Evolutionary conservation across 208 protist species (phyloP), one percentile per base, ranked within the genome.

Genomic region (Trypanosomatidae sp.): DNA sequence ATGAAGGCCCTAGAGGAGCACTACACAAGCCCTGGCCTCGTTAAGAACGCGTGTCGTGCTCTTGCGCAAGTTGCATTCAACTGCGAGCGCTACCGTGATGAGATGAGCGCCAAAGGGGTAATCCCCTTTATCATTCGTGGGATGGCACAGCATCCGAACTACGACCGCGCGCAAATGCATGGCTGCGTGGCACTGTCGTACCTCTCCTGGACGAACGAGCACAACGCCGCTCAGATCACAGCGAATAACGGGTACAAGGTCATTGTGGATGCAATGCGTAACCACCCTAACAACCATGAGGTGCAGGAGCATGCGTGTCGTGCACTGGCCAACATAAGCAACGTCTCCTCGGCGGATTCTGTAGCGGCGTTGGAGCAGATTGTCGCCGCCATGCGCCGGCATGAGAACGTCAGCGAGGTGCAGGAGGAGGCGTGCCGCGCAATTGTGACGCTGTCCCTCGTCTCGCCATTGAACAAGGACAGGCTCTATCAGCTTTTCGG

Each of bases 401-500:
- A 95, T 73, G 89, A 90, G 71, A 70, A 66, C 49, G 78, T 94
- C 33, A 83, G 80, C 66, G 91, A 96, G 76, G 91, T 97, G 49
- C 94, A 96, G 68, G 94, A 97, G 72, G 94, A 96, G 83, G 88
- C 89, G 44, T 97, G 94, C 69, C 88, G 94, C 56, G 94, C 91
- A 9, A 90, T 96, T 56, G 91, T 97, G 43, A 97, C 93, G 59
- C 80, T 97, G 9, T 93, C 94, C 12, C 82, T 97, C 15, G 81
- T 94, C 67, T 94, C 90, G 25, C 79, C 90, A 33, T 77, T 73
- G 19, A 95, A 95, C 83, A 97, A 96, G 78, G 86, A 95, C 71
- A 82, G 86, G n/a, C 83, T 95, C 19, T 95, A 68, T 69, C 80
- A 94, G 50, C 84, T 98, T 28, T 79, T 82, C 56, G 84, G 78